Conservation (phyloP, 2,329 filamentous ascomycete genomes). For the Fonsecaea erecta region DNA sequence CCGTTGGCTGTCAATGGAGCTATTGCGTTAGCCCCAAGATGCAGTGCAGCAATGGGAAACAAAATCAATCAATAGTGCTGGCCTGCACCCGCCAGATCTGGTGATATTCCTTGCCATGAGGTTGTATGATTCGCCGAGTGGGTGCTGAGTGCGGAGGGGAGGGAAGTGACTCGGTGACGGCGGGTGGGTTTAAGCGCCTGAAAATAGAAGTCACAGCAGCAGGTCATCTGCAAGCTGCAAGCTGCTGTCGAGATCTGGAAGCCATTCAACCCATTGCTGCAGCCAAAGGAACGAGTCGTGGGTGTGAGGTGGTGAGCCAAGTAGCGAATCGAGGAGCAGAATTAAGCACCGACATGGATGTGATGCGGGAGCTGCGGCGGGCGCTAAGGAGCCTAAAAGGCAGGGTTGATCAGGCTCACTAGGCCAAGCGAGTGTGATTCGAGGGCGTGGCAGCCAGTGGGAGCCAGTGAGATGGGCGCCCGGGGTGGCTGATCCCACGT, state of each 20-base stretch:
- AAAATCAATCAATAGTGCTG: slow-evolving; percentile 25
- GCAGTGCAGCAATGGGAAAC: slow-evolving; percentile 22
- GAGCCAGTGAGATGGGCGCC: slow-evolving; percentile 4
- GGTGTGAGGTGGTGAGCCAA: not conserved
- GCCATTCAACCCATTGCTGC: slow-evolving; percentile 9
- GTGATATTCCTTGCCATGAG: slow-evolving; percentile 11
- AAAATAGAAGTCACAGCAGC: slow-evolving; percentile 25
- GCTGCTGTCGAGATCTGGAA: slow-evolving; percentile 15
- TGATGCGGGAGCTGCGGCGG: slow-evolving; percentile 16
- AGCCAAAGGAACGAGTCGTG: not conserved
- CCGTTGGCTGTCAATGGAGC: slow-evolving; percentile 11
- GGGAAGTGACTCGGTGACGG: slow-evolving; percentile 4
- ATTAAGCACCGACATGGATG: slow-evolving; percentile 21
- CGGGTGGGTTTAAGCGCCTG: slow-evolving; percentile 24
- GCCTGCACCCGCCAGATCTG: slow-evolving; percentile 23
- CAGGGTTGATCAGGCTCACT: no score
- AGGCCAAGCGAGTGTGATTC: slow-evolving; percentile 11
- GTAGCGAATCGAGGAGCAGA: slow-evolving; percentile 25
- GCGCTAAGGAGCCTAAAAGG: slow-evolving; percentile 15
- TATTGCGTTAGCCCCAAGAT: slow-evolving; percentile 13
- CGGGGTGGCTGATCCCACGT: not conserved
- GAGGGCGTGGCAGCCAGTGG: slow-evolving; percentile 9
- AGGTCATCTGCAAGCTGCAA: slow-evolving; percentile 6
- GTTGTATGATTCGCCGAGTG: slow-evolving; percentile 24
- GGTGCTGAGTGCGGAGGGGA: slow-evolving; percentile 16